A percentile compares a stretch with the other conserved stretches of the same genome.
phyloP scores from a whole-genome alignment of 2,329 filamentous ascomycete genomes.

The Apiospora koreana region DNA sequence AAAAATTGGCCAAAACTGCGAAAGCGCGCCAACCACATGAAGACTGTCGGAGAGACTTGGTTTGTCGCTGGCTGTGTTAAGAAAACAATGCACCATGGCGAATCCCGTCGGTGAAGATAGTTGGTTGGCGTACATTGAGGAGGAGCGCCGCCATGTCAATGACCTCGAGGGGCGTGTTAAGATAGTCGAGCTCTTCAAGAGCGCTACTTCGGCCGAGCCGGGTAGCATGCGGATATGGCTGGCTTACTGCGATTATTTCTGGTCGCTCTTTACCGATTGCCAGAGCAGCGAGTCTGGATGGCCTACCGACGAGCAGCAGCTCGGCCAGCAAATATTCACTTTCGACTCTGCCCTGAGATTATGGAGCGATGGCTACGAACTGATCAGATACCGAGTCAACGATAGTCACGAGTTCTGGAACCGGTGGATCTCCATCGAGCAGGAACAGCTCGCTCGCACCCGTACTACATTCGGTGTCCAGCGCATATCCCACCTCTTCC shows the following conservation, averaged over 20 bases:
- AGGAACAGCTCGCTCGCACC: constrained; percentile 64
- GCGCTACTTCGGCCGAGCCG: constrained; percentile 70
- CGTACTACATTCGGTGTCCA: constrained; percentile 58
- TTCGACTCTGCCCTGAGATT: constrained; percentile 66
- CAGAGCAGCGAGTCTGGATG: constrained; percentile 57
- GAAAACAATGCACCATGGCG: constrained; percentile 39
- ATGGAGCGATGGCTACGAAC: constrained; percentile 71
- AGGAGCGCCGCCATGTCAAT: constrained; percentile 62
- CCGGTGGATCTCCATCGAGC: constrained; percentile 71
- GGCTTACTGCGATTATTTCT: constrained; percentile 77
- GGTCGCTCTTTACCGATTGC: constrained; percentile 67
- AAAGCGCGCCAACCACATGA: constrained; percentile 6
- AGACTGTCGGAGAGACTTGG: background rate
- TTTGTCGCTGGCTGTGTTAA: background rate
- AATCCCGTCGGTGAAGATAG: constrained; percentile 72
- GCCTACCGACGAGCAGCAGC: constrained; percentile 67
- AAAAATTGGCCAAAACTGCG: background rate
- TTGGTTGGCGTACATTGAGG: constrained; percentile 77
- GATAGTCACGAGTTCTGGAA: constrained; percentile 82
- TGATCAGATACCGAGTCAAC: constrained; percentile 71
- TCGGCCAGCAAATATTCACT: constrained; percentile 72
- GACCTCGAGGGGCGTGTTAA: constrained; percentile 68
- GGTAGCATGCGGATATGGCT: constrained; percentile 75
- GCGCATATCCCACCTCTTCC: constrained; percentile 68
- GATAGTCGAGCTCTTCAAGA: constrained; percentile 71